Evolutionary conservation across 1,284 basidiomycete genomes (phyloP).

Genomic region (Gymnopus androsaceus): DNA sequence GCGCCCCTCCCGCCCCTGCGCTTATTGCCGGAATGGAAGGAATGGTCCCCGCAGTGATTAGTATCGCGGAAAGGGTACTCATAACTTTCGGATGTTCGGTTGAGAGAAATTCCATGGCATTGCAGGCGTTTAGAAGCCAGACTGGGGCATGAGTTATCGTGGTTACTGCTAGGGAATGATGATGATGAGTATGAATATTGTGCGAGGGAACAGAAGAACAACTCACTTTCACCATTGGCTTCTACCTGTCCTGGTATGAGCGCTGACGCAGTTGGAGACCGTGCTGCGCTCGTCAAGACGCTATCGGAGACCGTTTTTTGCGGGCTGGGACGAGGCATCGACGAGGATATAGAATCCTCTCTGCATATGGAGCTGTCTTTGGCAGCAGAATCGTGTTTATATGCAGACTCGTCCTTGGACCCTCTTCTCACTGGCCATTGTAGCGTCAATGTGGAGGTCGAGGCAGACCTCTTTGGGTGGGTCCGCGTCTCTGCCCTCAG

Average conservation of each 20-base stretch:
- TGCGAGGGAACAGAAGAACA: not conserved
- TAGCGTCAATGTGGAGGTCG: not conserved
- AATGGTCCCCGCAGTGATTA: constrained; percentile 74
- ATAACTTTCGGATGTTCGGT: constrained; percentile 75
- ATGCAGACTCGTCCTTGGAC: constrained; percentile 8
- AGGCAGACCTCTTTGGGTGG: not conserved
- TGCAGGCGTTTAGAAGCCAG: constrained; percentile 75
- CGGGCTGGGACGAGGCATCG: constrained; percentile 11
- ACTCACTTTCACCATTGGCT: constrained; percentile 16
- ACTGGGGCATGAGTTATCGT: constrained; percentile 63
- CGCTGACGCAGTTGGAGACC: not conserved
- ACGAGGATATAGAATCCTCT: not conserved
- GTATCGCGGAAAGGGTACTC: constrained; percentile 70
- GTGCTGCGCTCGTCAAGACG: not conserved
- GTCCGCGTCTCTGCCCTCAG: not conserved
- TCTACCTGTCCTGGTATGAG: not conserved
- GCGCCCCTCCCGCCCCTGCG: constrained; percentile 66
- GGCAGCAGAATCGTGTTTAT: not conserved
- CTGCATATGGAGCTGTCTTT: constrained; percentile 3
- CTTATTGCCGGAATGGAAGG: constrained; percentile 68
- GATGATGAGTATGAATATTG: constrained; percentile 6
- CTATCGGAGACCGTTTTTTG: constrained; percentile 21
- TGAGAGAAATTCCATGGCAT: constrained; percentile 70
- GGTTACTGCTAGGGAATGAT: constrained; percentile 39
- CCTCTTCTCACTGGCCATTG: constrained; percentile 11